Evolutionary conservation across 192 early-diverging fungal species (phyloP).

Genomic region (Coemansia aciculifera): DNA sequence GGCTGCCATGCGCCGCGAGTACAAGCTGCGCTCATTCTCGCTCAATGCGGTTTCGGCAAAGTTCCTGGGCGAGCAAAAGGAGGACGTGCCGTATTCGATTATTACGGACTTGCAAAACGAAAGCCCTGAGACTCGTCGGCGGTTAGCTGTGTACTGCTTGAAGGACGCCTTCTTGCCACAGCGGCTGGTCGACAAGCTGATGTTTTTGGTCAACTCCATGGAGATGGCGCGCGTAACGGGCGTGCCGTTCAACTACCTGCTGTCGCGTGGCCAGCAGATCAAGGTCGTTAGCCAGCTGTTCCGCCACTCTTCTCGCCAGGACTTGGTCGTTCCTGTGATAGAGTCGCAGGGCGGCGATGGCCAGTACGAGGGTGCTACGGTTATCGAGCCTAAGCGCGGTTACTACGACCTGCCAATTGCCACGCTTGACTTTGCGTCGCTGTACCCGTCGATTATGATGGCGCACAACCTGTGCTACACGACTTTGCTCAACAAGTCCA

Average conservation of each 20-base stretch:
- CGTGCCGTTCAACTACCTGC: constrained; percentile 90
- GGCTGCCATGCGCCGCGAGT: constrained; percentile 91
- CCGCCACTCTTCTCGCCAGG: constrained; percentile 78
- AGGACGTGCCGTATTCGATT: constrained; percentile 98
- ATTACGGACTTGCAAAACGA: constrained; percentile 97
- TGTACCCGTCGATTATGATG: constrained; percentile 99
- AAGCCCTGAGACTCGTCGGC: constrained; percentile 89
- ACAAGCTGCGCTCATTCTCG: constrained; percentile 94
- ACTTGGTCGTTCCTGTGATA: constrained; percentile 86
- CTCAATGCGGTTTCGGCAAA: constrained; percentile 95
- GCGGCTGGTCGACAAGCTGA: constrained; percentile 93
- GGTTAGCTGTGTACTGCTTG: constrained; percentile 94
- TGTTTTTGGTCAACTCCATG: constrained; percentile 94
- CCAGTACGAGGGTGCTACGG: constrained; percentile 93
- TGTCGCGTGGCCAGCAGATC: constrained; percentile 95
- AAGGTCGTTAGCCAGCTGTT: constrained; percentile 97
- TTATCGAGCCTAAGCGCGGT: constrained; percentile 92
- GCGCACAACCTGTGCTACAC: constrained; percentile 99
- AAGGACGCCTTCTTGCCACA: constrained; percentile 97
- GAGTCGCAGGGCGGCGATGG: constrained; percentile 81
- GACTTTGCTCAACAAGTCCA: constrained; percentile 65
- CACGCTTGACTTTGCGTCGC: constrained; percentile 95
- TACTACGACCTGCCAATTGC: constrained; percentile 96
- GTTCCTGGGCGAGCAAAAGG: constrained; percentile 96
- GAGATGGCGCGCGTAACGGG: constrained; percentile 99